Percentiles rank a stretch among this genome's conserved stretches.
phyloP scores from a whole-genome alignment of 78 protist species.

The Tieghemostelium lacteum region DNA sequence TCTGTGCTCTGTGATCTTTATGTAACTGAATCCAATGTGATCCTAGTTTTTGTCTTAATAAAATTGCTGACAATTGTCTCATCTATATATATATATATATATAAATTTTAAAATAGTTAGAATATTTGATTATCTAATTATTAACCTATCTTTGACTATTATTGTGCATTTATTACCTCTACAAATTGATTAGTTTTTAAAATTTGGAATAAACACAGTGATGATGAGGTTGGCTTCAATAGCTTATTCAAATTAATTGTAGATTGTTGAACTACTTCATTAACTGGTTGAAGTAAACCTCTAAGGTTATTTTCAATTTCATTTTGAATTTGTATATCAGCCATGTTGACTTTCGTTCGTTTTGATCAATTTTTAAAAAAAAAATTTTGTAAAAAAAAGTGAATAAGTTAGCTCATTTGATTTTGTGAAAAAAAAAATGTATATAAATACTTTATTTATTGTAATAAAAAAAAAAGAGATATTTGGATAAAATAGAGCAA shows the following conservation, averaged over 20 bases:
- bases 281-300: slow-evolving; percentile 58
- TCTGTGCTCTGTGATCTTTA: not conserved
- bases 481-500: no score
- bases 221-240: slow-evolving; percentile 24
- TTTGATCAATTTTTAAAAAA: no score
- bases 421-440: no score
- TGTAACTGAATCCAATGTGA: slow-evolving; percentile 67
- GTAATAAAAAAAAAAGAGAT: no score
- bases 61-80: slow-evolving; percentile 68
- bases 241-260: slow-evolving; percentile 40
- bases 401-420: no score
- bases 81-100: slow-evolving; percentile 29
- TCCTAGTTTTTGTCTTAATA: slow-evolving; percentile 74
- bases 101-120: not conserved
- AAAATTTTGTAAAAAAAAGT: no score
- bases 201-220: slow-evolving; percentile 14
- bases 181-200: slow-evolving; percentile 50
- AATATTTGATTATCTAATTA: not conserved
- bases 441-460: no score
- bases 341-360: no score
- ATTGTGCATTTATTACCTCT: slow-evolving; percentile 37
- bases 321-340: slow-evolving; percentile 7
- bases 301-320: slow-evolving; percentile 41
- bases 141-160: not conserved
- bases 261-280: slow-evolving; percentile 19